Base-by-base conservation (phyloP, 1,139 yeast genomes). In the Sugiyamaella xylanicola region DNA sequence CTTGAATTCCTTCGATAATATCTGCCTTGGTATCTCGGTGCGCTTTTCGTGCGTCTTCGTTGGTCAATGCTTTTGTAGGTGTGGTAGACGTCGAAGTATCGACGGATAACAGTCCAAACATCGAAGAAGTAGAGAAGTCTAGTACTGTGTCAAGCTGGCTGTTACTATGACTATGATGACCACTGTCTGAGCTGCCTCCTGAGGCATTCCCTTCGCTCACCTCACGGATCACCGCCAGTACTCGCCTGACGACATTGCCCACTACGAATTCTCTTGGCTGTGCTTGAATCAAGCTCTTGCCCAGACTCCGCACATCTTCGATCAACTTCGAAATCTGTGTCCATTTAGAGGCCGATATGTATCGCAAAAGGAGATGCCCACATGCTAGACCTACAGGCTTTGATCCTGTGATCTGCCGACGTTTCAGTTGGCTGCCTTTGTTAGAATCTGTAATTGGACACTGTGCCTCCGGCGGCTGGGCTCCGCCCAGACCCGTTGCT, bases 1-100 rank as follows among this genome's bases (percentile, higher is more conserved):
- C 97, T 68, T 91, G 86, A 60, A 95, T 92, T 3, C 97, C 97
- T 72, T 93, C 98, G 58, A 93, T 92, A 39, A 92, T 86, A 42
- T 90, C 85, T 4, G 97, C 89, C 67, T 96, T 82, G 67, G 88
- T 51, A 45, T 69, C 72, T 59, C 71, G 74, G 48, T 48, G 53
- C 25, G 40, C 46, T 49, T 20, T 42, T 48, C 40, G 47, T 25
- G 16, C 44, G 21, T 25, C 51, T 46, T 29, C 48, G 22, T 21
- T 56, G 37, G 44, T 46, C 22, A 45, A 59, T 64, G 51, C 15
- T 47, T 32, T 19, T 25, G 41, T 22, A 15, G 46, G 37, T 4
- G 2, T 32, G 13, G 3, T 45, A 11, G 48, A 32, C 4, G 13
- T 32, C n/a, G 66, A 68, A 65, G 56, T 62, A 58, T 57, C 67